Conservation (phyloP, 2,329 filamentous ascomycete species). For the Cytospora piceae region DNA sequence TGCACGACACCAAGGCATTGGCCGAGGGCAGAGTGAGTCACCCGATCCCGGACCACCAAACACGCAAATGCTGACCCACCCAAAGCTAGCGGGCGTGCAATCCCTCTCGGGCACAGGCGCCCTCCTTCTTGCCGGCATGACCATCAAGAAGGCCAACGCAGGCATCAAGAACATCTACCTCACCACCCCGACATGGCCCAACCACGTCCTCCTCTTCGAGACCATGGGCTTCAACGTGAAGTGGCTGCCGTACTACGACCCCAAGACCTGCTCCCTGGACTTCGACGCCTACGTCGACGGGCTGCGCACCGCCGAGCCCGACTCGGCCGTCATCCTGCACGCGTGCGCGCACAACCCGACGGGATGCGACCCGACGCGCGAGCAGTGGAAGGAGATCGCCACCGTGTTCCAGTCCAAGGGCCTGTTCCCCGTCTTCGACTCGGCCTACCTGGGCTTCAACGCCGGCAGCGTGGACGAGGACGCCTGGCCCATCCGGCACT, state of each 20-base stretch:
- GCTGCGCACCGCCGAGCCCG: constrained; percentile 36
- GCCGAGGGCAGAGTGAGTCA: constrained; percentile 38
- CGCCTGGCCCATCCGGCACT: constrained; percentile 39
- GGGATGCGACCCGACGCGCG: constrained; percentile 43
- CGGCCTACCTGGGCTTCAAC: constrained; percentile 41
- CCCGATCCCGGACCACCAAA: no score
- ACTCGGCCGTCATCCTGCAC: constrained; percentile 43
- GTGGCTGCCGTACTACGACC: constrained; percentile 44
- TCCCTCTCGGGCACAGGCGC: constrained; percentile 48
- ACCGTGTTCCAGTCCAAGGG: constrained; percentile 31
- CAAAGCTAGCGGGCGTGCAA: constrained; percentile 35
- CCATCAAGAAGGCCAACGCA: constrained; percentile 36
- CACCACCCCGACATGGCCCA: constrained; percentile 47
- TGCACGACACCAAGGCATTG: constrained; percentile 36
- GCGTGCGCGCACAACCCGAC: constrained; percentile 50
- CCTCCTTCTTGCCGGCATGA: constrained; percentile 41
- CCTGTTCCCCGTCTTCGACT: constrained; percentile 41
- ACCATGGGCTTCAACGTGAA: constrained; percentile 41
- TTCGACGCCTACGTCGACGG: constrained; percentile 38
- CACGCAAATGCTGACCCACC: neutral
- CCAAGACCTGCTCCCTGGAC: constrained; percentile 40
- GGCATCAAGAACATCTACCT: constrained; percentile 41
- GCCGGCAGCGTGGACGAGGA: constrained; percentile 39
- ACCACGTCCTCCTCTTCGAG: constrained; percentile 44
- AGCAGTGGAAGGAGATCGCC: constrained; percentile 40